Conservation (phyloP, 2,329 filamentous ascomycete species). For the Ceratocystis smalleyi region DNA sequence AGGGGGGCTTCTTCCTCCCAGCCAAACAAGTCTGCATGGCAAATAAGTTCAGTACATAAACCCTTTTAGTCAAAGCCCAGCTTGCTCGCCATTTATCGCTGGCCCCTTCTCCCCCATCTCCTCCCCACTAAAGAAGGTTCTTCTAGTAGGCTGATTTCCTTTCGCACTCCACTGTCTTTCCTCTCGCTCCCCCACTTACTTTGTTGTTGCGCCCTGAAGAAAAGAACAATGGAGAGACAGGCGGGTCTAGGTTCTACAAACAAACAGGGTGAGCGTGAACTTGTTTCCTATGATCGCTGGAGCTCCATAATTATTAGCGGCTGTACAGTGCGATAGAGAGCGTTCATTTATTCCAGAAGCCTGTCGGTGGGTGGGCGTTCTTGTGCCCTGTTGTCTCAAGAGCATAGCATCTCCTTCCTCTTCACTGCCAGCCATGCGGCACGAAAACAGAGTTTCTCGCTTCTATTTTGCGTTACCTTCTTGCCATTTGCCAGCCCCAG, state of each 20-base stretch:
- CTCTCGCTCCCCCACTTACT: neutral
- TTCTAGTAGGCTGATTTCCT: no score
- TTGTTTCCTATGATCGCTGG: neutral
- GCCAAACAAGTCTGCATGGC: no score
- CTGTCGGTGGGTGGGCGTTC: neutral
- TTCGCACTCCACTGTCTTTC: neutral
- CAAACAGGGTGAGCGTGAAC: neutral
- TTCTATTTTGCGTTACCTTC: no score
- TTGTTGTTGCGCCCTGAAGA: neutral
- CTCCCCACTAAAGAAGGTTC: no score
- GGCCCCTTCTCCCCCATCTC: no score
- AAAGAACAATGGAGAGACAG: neutral
- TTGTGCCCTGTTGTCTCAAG: neutral
- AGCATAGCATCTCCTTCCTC: neutral
- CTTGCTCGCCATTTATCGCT: no score
- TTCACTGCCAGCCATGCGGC: no score
- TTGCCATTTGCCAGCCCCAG: no score
- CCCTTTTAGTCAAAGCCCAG: no score
- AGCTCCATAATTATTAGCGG: slow-evolving; percentile 3
- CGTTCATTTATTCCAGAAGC: slow-evolving; percentile 8
- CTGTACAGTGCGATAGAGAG: neutral
- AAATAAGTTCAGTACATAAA: no score
- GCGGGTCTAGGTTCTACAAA: neutral
- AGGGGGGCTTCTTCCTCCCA: no score
- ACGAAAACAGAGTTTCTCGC: no score